These are phyloP conservation scores for Nothophytophthora sp. DNA, from an alignment of 352 stramenopile species.

Conservation along the genomic window DNA sequence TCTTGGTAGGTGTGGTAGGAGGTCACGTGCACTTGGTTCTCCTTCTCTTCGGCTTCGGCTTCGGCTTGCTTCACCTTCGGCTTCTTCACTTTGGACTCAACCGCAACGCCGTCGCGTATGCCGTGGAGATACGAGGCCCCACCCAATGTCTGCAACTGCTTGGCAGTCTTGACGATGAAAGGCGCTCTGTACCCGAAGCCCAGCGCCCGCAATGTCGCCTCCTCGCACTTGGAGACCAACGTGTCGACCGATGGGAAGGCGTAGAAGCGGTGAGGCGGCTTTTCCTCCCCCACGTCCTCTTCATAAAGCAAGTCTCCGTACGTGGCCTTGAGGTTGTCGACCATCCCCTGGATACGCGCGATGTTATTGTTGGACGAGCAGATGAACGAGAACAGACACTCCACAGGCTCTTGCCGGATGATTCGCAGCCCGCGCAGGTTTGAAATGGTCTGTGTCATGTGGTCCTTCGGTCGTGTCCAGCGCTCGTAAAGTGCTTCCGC, in stretches of 20 bases:
- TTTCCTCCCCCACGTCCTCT: not conserved
- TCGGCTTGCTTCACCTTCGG: not conserved
- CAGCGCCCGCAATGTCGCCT: conserved; percentile 79
- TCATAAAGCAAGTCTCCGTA: conserved; percentile 83
- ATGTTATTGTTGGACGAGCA: conserved; percentile 99
- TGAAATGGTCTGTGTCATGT: conserved; percentile 70
- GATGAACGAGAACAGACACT: conserved; percentile 98
- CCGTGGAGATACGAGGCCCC: conserved; percentile 62
- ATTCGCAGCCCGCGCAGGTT: conserved; percentile 90
- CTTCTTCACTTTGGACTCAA: conserved; percentile 9
- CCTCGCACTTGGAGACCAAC: conserved; percentile 67
- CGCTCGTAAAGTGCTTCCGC: conserved; percentile 64
- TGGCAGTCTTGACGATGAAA: conserved; percentile 85
- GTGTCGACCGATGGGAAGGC: conserved; percentile 91
- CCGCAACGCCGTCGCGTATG: conserved; percentile 39
- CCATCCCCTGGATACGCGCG: conserved; percentile 93
- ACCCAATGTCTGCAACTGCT: conserved; percentile 65
- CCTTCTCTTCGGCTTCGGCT: not conserved
- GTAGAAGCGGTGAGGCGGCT: conserved; percentile 49
- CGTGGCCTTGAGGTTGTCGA: conserved; percentile 85
- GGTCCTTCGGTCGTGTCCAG: conserved; percentile 72
- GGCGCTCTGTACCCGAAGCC: conserved; percentile 91
- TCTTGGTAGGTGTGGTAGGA: conserved; percentile 46
- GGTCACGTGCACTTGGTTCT: not conserved
- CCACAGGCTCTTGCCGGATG: conserved; percentile 93